These are phyloP conservation scores for Boletus patriciae DNA, from an alignment of 768 basidiomycete genomes.

Conservation along the genomic window DNA sequence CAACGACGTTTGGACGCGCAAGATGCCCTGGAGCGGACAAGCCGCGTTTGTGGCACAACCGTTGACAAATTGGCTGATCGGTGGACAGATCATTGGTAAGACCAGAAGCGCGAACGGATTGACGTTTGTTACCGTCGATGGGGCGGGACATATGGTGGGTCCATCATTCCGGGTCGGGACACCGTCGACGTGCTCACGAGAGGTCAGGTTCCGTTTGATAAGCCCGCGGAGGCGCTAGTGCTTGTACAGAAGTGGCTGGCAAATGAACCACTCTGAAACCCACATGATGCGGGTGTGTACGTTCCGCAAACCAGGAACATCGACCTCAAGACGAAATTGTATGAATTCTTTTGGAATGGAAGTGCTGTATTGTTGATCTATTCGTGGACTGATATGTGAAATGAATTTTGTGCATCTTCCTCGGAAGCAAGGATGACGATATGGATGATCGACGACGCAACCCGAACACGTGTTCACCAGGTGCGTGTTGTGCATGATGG, in stretches of 20 bases:
- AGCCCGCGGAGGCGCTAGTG: constrained; percentile 50
- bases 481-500: not conserved
- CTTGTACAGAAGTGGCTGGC: constrained; percentile 49
- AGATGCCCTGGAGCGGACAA: constrained; percentile 65
- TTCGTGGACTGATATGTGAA: not conserved
- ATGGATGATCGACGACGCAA: not conserved
- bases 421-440: not conserved
- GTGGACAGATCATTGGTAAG: constrained; percentile 46
- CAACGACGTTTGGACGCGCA: constrained; percentile 71
- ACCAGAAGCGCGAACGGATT: constrained; percentile 55
- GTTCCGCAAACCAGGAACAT: not conserved
- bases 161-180: not conserved
- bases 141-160: constrained; percentile 72
- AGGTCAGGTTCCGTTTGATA: constrained; percentile 54
- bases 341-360: not conserved
- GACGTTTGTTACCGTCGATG: constrained; percentile 60
- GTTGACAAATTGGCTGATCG: constrained; percentile 58
- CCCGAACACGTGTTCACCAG: not conserved
- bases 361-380: not conserved
- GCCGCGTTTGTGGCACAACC: constrained; percentile 44
- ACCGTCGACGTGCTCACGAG: not conserved
- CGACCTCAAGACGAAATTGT: not conserved
- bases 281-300: not conserved
- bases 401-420: not conserved
- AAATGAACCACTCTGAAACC: constrained; percentile 10